Conservation (phyloP, 1,284 basidiomycete species). For the Ustilago lituana region DNA sequence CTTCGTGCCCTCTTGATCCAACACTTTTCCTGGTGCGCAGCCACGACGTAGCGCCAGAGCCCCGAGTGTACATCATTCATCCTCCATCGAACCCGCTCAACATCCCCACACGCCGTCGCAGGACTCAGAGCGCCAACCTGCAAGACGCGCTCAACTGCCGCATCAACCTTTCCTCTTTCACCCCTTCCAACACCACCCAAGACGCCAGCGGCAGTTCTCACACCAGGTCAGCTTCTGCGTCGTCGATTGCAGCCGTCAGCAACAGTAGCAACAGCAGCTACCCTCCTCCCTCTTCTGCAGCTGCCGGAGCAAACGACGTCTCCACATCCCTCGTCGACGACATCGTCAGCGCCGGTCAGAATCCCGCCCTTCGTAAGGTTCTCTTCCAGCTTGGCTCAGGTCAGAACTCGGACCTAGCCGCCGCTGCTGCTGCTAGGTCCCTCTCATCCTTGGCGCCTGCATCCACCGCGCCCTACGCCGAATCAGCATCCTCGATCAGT, state of each 20-base stretch:
- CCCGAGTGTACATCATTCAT: conserved; percentile 28
- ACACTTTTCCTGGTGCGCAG: conserved; percentile 29
- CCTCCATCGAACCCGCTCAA: conserved; percentile 45
- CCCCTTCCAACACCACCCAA: conserved; percentile 4
- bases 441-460: conserved; percentile 13
- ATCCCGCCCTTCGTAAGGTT: conserved; percentile 43
- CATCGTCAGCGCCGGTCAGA: conserved; percentile 40
- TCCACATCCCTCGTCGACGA: conserved; percentile 22
- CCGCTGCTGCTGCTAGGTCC: conserved; percentile 20
- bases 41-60: conserved; percentile 37
- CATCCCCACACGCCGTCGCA: conserved; percentile 48
- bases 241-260: conserved; percentile 2
- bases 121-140: conserved; percentile 51
- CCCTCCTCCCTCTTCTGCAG: conserved; percentile 10
- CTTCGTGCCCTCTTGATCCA: not conserved
- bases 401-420: conserved; percentile 25
- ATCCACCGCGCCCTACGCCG: not conserved
- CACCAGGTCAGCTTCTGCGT: not conserved
- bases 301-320: conserved; percentile 3
- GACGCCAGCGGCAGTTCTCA: not conserved
- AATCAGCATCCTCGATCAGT: not conserved
- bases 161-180: conserved; percentile 40
- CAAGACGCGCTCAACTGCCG: conserved; percentile 54
- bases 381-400: conserved; percentile 45
- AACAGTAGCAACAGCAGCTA: conserved; percentile 24